Conservation (phyloP, 495 filamentous ascomycete species). For the Elasticomyces elasticus region DNA sequence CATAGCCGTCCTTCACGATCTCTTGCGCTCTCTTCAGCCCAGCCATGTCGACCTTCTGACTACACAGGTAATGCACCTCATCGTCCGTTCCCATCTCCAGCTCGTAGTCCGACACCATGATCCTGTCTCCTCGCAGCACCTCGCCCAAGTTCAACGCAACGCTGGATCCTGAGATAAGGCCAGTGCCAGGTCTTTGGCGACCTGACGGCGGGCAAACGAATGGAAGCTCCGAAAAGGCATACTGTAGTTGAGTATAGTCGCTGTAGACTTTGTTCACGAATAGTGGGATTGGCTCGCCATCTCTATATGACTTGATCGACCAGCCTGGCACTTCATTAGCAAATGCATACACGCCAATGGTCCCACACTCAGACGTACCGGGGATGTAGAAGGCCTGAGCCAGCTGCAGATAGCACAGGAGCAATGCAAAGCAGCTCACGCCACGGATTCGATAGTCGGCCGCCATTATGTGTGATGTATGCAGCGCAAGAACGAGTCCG, state of each 20-base stretch:
- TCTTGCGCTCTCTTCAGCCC: conserved; percentile 63
- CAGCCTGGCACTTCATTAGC: conserved; percentile 30
- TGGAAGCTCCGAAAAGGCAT: conserved; percentile 86
- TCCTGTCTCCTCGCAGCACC: conserved; percentile 82
- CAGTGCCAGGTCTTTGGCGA: conserved; percentile 54
- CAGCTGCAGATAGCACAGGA: conserved; percentile 37
- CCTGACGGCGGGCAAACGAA: conserved; percentile 83
- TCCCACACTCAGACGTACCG: conserved; percentile 50
- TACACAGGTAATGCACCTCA: conserved; percentile 69
- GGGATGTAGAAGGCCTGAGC: conserved; percentile 67
- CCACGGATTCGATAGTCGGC: conserved; percentile 16
- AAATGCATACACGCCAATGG: too few relatives aligned
- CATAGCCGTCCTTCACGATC: conserved; percentile 73
- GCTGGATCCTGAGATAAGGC: conserved; percentile 68
- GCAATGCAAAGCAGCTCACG: conserved; percentile 6
- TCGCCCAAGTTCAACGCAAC: conserved; percentile 88
- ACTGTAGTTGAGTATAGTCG: conserved; percentile 83
- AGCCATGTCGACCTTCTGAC: conserved; percentile 49
- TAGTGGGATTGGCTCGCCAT: conserved; percentile 71
- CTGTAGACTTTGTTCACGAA: conserved; percentile 96
- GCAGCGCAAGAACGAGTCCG: background rate
- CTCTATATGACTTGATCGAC: conserved; percentile 66
- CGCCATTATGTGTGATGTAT: conserved; percentile 14
- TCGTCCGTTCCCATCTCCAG: conserved; percentile 71
- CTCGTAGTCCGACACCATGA: conserved; percentile 81